Percentiles rank a stretch among this genome's conserved stretches.
Conservation (phyloP, 306 rosid genomes). For the Vigna reflexopilosa region DNA sequence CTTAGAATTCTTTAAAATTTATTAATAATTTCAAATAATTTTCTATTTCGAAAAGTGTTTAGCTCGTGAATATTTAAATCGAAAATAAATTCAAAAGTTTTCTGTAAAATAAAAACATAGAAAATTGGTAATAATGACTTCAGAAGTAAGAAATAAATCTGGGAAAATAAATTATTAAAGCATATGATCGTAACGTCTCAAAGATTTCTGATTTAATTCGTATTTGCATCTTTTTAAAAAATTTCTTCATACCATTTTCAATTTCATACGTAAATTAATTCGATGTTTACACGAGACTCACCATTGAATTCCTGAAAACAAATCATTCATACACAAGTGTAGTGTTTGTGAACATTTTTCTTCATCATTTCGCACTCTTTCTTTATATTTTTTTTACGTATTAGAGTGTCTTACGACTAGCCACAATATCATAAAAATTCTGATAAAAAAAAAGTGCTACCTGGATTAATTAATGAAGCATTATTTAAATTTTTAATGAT, state of each 20-base stretch:
- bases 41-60: too few relatives aligned
- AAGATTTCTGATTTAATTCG: too few relatives aligned
- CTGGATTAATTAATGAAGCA: background rate
- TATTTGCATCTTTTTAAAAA: background rate
- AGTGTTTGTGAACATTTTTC: background rate
- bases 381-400: constrained; percentile 14
- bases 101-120: too few relatives aligned
- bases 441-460: background rate
- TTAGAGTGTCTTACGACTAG: constrained; percentile 25
- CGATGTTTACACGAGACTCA: background rate
- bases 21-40: too few relatives aligned
- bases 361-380: background rate
- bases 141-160: too few relatives aligned
- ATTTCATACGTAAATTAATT: background rate
- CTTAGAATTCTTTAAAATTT: too few relatives aligned
- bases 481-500: background rate
- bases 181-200: too few relatives aligned
- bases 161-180: too few relatives aligned
- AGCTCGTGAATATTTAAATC: too few relatives aligned
- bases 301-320: background rate
- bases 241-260: background rate
- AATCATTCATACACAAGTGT: background rate
- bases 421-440: constrained; percentile 7
- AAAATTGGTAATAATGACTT: too few relatives aligned
- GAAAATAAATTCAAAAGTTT: too few relatives aligned